Base-by-base conservation (phyloP, 2,329 filamentous ascomycete genomes). In the Ascochyta rabiei region DNA sequence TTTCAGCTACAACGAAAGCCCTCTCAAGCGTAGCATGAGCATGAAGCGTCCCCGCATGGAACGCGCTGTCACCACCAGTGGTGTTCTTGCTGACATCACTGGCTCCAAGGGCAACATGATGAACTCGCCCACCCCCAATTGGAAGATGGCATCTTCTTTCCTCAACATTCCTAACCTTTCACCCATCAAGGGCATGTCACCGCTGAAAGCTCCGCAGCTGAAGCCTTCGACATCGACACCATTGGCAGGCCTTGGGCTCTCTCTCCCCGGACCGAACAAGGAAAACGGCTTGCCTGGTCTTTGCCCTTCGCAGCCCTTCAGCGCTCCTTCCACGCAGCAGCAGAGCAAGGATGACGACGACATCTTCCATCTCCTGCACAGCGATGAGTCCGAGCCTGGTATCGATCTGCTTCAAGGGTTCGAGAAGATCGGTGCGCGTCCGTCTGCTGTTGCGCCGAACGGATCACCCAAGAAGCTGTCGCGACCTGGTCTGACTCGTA, bases 381-480 rank as follows among this genome's bases (percentile, higher is more conserved):
- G 81, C 52, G 86, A 88, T 56, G 84, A 86, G 35, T 77, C 78
- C 3, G 80, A 84, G 53, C 85, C 87, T 55, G 76, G 82, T 13
- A 81, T 91, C 45, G 89, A 92, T 65, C 87, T 92, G 61, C 82
- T 89, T 40, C 86, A 90, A 68, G 88, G 88, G 9, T 92, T 91
- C 66, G 85, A 88, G 70, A 89, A 87, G 77, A 91, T 92, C 69
- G 89, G 89, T 45, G 70, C 75, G 5, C 58, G 69, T 24, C 52
- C 64, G 2, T 62, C 67, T 21, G 64, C 65, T 39, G 68, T 73
- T 33, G 71, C 72, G 6, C 62, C 70, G 8, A 74, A 74, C 31
- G 72, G 71, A 28, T 74, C 71, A 21, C 72, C 72, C 12, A 60
- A 68, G 53, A 74, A 74, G 64, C 63, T 67, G 30, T 48, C 59